Evolutionary conservation across 2,329 filamentous ascomycete species (phyloP), one percentile per base, ranked within the genome.

Genomic region (Claviceps sp.): DNA sequence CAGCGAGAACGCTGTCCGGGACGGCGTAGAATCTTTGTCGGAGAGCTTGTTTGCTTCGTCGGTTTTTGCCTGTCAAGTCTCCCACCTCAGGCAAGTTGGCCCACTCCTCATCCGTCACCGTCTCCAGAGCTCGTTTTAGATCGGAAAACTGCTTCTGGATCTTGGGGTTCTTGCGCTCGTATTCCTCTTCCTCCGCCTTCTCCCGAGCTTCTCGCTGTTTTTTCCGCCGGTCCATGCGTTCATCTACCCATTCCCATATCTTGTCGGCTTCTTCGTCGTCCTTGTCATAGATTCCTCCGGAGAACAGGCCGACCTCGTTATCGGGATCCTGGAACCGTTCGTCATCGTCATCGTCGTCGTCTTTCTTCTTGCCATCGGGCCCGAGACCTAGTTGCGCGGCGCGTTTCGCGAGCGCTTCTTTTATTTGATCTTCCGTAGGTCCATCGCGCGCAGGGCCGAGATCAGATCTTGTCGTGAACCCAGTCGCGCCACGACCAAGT

Each of bases 121-220:
- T 86, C 42, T 86, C 85, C 40, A 98, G 77, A 5, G 88, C 88
- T 62, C 94, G 81, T 70, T 98, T 98, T 50, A 97, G 72, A 61
- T 97, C 93, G 64, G 90, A 89, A 67, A 98, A 98, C 67, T 98
- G 93, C 60, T 96, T 88, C 64, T 95, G 88, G 50, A 98, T 96
- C 70, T 97, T 98, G 14, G 93, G 93, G 66, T 98, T 97, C 67
- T 95, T 91, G 60, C 85, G 83, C 72, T 98, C 91, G 77, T 95
- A 95, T 63, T 97, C 90, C 65, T 95, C 88, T 67, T 78, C 82
- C 74, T 98, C 91, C 72, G 87, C 79, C 66, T 86, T 76, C 70
- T 98, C 93, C 67, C 93, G 88, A 65, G 84, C 85, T 85, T 98
- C 93, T 81, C 93, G 95, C 80, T 91, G 83, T 60, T 79, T 78